These are phyloP conservation scores for Suillus fuscotomentosus DNA, from an alignment of 768 basidiomycete species.

Conservation along the genomic window DNA sequence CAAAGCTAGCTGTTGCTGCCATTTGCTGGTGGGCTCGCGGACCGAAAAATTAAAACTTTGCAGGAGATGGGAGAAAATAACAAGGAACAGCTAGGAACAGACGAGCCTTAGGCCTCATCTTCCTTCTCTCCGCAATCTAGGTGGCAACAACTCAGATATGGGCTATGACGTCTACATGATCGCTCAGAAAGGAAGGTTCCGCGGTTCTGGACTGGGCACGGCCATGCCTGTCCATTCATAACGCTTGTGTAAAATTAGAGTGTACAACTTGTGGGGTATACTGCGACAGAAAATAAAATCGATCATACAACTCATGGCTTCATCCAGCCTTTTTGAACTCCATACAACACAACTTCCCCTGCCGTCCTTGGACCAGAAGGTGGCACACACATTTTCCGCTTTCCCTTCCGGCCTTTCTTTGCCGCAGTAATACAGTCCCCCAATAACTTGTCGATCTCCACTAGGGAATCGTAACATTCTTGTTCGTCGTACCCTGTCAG, in stretches of 20 bases:
- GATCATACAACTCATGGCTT: slow-evolving; percentile 17
- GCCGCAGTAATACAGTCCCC: slow-evolving; percentile 42
- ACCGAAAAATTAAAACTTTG: neutral
- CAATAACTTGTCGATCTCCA: slow-evolving; percentile 64
- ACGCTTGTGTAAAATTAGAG: neutral
- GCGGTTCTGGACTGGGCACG: neutral
- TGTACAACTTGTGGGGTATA: neutral
- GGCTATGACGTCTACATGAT: slow-evolving; percentile 3
- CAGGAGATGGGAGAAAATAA: slow-evolving; percentile 9
- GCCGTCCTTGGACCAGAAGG: slow-evolving; percentile 39
- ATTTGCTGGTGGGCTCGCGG: slow-evolving; percentile 12
- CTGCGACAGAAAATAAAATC: neutral
- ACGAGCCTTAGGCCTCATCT: slow-evolving; percentile 5
- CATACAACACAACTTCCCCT: slow-evolving; percentile 62
- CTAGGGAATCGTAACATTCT: slow-evolving; percentile 66
- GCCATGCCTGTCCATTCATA: neutral
- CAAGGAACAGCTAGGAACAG: slow-evolving; percentile 2
- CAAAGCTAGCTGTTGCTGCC: slow-evolving; percentile 50
- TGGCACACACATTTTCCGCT: slow-evolving; percentile 33
- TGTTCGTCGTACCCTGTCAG: slow-evolving; percentile 53
- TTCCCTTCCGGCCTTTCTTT: slow-evolving; percentile 30
- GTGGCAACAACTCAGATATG: slow-evolving; percentile 5
- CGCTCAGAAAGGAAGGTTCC: slow-evolving; percentile 16
- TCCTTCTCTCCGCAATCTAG: slow-evolving; percentile 7
- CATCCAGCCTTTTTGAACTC: slow-evolving; percentile 63